phyloP scores from a whole-genome alignment of 2,329 filamentous ascomycete genomes.

The Raffaelea ambrosiae region DNA sequence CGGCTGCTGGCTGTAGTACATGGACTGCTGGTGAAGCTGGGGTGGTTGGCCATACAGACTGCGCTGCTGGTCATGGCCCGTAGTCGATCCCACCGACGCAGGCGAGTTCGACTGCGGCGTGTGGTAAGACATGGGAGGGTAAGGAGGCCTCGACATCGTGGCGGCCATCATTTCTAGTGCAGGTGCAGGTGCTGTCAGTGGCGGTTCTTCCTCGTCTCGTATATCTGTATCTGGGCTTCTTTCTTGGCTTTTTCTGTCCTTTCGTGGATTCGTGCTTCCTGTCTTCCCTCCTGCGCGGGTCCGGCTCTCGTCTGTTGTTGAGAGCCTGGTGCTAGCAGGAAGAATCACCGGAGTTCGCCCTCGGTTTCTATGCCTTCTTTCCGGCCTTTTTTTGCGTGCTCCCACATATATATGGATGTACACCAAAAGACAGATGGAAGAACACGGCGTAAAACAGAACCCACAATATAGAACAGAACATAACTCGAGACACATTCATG shows the following conservation, averaged over 20 bases:
- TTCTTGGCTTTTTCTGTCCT: background rate
- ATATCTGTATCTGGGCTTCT: no score
- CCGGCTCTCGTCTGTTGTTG: no score
- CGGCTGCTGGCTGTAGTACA: constrained; percentile 63
- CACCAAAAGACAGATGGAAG: no score
- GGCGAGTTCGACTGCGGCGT: constrained; percentile 94
- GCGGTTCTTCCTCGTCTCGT: no score
- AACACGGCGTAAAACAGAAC: no score
- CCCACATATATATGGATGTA: no score
- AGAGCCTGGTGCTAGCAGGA: no score
- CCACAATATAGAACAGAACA: no score
- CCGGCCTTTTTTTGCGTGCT: no score
- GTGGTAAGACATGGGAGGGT: constrained; percentile 85
- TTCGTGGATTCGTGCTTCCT: background rate
- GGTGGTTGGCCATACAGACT: constrained; percentile 76
- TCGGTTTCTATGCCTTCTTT: no score
- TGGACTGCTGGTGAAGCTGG: constrained; percentile 69
- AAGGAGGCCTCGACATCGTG: constrained; percentile 65
- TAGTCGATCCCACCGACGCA: constrained; percentile 83
- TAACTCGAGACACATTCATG: background rate
- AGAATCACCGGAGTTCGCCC: no score
- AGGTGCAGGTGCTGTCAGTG: no score
- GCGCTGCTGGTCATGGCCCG: constrained; percentile 81
- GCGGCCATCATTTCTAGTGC: constrained; percentile 64
- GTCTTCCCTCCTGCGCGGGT: background rate